Base-by-base conservation (phyloP, 371 early-diverging fungal genomes). In the Nosema granulosis region DNA sequence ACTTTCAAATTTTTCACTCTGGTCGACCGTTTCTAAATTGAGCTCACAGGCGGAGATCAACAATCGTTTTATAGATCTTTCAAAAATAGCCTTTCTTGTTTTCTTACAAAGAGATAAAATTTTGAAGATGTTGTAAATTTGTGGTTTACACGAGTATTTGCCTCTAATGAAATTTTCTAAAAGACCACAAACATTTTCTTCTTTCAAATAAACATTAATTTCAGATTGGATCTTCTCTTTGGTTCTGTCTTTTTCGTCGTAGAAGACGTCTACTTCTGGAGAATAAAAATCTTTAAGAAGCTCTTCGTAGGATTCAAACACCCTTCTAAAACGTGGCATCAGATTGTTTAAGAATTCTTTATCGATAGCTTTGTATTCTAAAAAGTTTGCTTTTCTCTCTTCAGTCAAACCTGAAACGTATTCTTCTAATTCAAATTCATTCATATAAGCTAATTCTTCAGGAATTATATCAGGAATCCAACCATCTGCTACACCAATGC, bases 361-460 rank as follows among this genome's bases (percentile, higher is more conserved):
- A 22, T 59, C 32, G 26, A 59, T 59, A 3, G 59, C 31, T 26
- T 13, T 4, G 32, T 59, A 59, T 3, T 26, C 18, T 13, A 9
- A 2, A 59, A 4, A 28, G 4, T 3, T 13, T 4, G 26, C 3
- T 31, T 59, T 59, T 59, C 59, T 59, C 6, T 26, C n/a, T 3
- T 4, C 22, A 31, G 26, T 31, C 59, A 28, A 59, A 2, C 12
- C 9, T 9, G 9, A 1, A 13, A 59, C 1, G 20, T 31, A 59
- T 4, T 26, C 6, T 16, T 26, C 26, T 59, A 59, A 24, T 26
- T 4, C 4, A 31, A 6, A 4, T 31, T 59, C 59, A 59, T 26
- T 29, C 59, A 59, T 59, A 31, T 59, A 31, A 29, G 26, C 20
- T 4, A 59, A 31, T 28, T 59, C 59, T 28, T 59, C 59, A 28